Conservation (phyloP, 2,329 filamentous ascomycete genomes). For the Paraphoma sp. region DNA sequence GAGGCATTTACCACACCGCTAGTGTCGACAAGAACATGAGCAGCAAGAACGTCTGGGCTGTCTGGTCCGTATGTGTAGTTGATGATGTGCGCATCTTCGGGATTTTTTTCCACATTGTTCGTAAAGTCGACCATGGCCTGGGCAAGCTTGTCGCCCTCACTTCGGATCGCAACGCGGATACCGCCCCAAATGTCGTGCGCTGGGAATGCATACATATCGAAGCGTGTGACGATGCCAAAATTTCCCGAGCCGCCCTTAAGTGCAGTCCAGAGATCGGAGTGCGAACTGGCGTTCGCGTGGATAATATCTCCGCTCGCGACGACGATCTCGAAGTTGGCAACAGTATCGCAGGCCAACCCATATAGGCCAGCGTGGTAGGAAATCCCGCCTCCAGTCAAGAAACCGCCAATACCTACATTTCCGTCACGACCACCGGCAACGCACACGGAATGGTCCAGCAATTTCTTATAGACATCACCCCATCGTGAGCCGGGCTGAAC, state of each 20-base stretch:
- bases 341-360: slow-evolving; percentile 16
- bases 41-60: too few relatives aligned
- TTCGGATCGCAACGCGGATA: background rate
- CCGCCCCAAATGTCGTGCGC: background rate
- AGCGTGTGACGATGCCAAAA: slow-evolving; percentile 42
- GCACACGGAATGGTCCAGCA: background rate
- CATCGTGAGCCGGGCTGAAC: slow-evolving; percentile 8
- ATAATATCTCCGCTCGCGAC: slow-evolving; percentile 43
- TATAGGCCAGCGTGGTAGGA: background rate
- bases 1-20: too few relatives aligned
- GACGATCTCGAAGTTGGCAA: slow-evolving; percentile 36
- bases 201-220: background rate
- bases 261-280: slow-evolving; percentile 44
- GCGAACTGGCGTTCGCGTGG: slow-evolving; percentile 37
- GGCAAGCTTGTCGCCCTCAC: background rate
- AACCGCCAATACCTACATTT: background rate
- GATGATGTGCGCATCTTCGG: too few relatives aligned
- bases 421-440: slow-evolving; percentile 15
- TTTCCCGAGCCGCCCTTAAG: slow-evolving; percentile 49
- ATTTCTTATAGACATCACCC: slow-evolving; percentile 7
- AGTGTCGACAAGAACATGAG: too few relatives aligned
- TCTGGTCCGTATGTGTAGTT: too few relatives aligned
- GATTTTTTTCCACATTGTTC: too few relatives aligned
- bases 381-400: background rate
- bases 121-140: background rate